phyloP scores from a whole-genome alignment of 345 rosid species.

The Litchi chinensis region DNA sequence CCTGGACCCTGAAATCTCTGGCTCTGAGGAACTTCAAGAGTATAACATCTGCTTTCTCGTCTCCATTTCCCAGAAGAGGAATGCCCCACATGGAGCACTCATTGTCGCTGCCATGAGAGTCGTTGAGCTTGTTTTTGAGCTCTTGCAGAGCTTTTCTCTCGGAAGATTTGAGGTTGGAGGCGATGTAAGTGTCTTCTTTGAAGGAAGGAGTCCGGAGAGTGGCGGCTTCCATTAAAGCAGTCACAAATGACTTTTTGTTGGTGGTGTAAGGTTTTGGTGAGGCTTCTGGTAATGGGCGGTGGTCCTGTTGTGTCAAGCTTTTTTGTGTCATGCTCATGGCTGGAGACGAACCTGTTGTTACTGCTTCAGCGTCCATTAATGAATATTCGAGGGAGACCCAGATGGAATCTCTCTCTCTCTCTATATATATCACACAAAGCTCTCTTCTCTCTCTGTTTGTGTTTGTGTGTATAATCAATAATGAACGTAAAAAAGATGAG shows the following conservation, averaged over 20 bases:
- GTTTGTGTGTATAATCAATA: not conserved
- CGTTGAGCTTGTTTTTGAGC: conserved; percentile 58
- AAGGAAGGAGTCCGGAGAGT: conserved; percentile 64
- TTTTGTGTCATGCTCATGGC: conserved; percentile 32
- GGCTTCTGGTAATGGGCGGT: conserved; percentile 27
- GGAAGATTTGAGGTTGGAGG: conserved; percentile 68
- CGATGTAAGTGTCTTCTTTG: conserved; percentile 86
- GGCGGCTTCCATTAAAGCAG: conserved; percentile 76
- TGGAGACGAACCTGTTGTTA: conserved; percentile 45
- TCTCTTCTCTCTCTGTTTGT: not conserved
- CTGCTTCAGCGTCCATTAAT: conserved; percentile 38
- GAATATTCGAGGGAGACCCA: conserved; percentile 17
- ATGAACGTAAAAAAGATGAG: not conserved
- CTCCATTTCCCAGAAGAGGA: conserved; percentile 53
- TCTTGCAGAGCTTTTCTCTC: conserved; percentile 81
- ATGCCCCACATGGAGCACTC: conserved; percentile 79
- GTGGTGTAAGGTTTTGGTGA: conserved; percentile 38
- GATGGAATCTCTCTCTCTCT: conserved; percentile 15
- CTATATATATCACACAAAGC: not conserved
- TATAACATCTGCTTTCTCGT: conserved; percentile 77
- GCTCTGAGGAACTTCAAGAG: conserved; percentile 88
- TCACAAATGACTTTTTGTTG: conserved; percentile 65
- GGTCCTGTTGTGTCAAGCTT: conserved; percentile 19
- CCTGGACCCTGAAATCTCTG: conserved; percentile 72
- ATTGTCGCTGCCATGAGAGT: conserved; percentile 32